Evolutionary conservation across 345 rosid species (phyloP), one percentile per base, ranked within the genome.

Genomic region (Rhodamnia argentea): DNA sequence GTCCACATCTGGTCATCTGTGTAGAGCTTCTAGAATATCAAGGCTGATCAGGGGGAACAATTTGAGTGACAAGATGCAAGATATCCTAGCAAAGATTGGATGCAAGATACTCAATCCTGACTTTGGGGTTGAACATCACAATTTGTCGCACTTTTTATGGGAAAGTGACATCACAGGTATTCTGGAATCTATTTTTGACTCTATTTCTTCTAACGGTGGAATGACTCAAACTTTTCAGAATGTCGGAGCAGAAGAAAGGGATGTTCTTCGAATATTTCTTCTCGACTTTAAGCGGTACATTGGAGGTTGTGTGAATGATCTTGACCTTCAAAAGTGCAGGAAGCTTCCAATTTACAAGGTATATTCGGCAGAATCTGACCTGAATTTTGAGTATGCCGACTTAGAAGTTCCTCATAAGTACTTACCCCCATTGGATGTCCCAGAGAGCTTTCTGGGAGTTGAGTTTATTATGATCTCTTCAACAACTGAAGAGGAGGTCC

Each of bases 251-350:
- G 94, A 94, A 89, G 98, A 95, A 87, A 96, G 89, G 90, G 96
- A 94, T 89, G 97, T 90, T 88, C 96, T 96, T 85, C 93, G 98
- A 23, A 86, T 78, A 50, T 95, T 91, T 93, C 92, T 96, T 86
- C 94, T 96, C 86, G 93, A 94, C 89, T 93, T 94, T 86, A 95
- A 93, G 91, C 94, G 99, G 99, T 94, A 94, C 87, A 82, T 92
- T 54, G 96, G 95, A 88, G 92, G 88, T 52, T 87, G 29, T 84
- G 87, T 90, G 84, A 92, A 91, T 47, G 94, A 91, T 83, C 87
- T 89, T 85, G 85, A 88, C 91, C 89, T 93, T 88, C 92, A 90
- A 84, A 93, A 88, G 86, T 94, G 98, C 92, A 92, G 89, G 91
- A 90, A 85, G 89, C 92, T 95, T 83, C 98, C 95, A 60, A 94